Percentiles rank a stretch among this genome's conserved stretches.
phyloP scores from a whole-genome alignment of 768 basidiomycete genomes.

The Lentinula guzmanii region DNA sequence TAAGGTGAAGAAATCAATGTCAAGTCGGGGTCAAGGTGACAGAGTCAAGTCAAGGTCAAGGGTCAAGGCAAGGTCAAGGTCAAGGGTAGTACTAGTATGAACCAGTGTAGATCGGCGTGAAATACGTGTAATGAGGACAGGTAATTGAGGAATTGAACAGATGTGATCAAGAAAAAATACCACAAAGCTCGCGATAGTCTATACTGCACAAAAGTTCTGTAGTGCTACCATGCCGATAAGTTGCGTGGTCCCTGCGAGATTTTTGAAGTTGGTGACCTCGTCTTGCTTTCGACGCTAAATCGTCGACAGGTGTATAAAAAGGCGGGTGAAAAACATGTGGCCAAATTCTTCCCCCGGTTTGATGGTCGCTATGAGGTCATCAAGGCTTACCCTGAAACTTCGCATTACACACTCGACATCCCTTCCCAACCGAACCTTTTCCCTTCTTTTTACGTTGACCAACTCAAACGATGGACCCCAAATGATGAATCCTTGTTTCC shows the following conservation, averaged over 20 bases:
- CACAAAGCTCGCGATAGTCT: slow-evolving; percentile 22
- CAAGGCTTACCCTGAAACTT: slow-evolving; percentile 2
- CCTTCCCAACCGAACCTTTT: slow-evolving; percentile 13
- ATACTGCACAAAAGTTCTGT: slow-evolving; percentile 16
- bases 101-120: too few species aligned
- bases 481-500: slow-evolving; percentile 22
- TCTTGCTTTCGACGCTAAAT: slow-evolving; percentile 29
- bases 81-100: too few species aligned
- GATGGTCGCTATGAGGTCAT: slow-evolving; percentile 23
- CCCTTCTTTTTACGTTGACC: slow-evolving; percentile 22
- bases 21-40: too few species aligned
- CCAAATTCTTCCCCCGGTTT: slow-evolving; percentile 35
- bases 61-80: too few species aligned
- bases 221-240: slow-evolving; percentile 25
- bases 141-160: too few species aligned
- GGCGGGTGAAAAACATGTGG: slow-evolving; percentile 21
- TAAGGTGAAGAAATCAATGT: too few species aligned
- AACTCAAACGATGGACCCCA: slow-evolving; percentile 10
- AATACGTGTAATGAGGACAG: too few species aligned
- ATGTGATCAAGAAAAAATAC: too few species aligned
- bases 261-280: slow-evolving; percentile 25
- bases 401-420: slow-evolving; percentile 10
- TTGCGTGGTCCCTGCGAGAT: slow-evolving; percentile 12
- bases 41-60: too few species aligned
- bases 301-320: slow-evolving; percentile 22